Evolutionary conservation across 208 protist species (phyloP).

Genomic region (Naegleria lovaniensis): DNA sequence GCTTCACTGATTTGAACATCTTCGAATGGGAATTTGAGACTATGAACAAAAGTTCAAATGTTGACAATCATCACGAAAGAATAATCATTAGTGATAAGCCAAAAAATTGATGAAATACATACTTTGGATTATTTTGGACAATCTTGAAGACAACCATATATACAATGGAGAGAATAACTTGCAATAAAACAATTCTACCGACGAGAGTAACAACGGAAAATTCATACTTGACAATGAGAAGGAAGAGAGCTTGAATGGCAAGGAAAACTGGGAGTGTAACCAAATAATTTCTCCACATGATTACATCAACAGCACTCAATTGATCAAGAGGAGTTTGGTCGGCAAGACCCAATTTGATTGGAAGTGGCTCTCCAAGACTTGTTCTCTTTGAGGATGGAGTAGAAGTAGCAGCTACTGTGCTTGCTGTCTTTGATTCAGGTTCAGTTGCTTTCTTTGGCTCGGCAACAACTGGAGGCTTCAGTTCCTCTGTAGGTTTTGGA

Average conservation of each 20-base stretch:
- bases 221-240: neutral
- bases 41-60: neutral
- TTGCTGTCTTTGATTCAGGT: neutral
- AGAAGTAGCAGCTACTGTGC: neutral
- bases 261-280: neutral
- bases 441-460: neutral
- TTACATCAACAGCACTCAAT: neutral
- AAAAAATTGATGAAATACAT: neutral
- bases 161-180: neutral
- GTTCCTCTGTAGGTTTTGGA: neutral
- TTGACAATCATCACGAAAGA: neutral
- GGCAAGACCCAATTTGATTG: neutral
- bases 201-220: neutral
- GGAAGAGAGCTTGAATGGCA: neutral
- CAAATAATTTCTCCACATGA: conserved; percentile 23
- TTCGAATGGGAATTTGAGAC: neutral
- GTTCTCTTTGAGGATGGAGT: neutral
- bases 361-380: neutral
- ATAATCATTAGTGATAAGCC: neutral
- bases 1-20: neutral
- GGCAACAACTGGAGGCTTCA: neutral
- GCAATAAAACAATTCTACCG: neutral
- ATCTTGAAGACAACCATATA: neutral
- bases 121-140: neutral
- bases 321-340: neutral